phyloP scores from a whole-genome alignment of 2,329 filamentous ascomycete genomes.

The Fusarium abutilonis region DNA sequence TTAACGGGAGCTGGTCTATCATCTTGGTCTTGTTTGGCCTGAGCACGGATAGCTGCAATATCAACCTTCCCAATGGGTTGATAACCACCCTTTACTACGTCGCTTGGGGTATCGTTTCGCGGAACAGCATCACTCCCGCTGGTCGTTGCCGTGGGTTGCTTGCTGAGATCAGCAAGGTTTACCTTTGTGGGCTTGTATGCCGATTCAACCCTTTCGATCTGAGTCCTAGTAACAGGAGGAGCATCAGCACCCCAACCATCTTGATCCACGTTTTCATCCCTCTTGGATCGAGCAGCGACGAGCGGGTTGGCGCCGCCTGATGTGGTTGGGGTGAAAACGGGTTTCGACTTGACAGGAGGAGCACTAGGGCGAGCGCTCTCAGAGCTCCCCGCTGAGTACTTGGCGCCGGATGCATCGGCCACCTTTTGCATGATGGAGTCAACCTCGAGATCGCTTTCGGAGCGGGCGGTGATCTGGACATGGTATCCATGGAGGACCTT shows the following conservation, averaged over 20 bases:
- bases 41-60: constrained; percentile 86
- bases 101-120: constrained; percentile 58
- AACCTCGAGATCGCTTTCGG: constrained; percentile 86
- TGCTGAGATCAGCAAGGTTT: constrained; percentile 85
- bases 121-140: constrained; percentile 61
- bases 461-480: constrained; percentile 95
- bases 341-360: constrained; percentile 82
- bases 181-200: constrained; percentile 97
- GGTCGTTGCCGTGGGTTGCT: constrained; percentile 75
- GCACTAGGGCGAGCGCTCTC: constrained; percentile 62
- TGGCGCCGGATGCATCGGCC: constrained; percentile 90
- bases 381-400: constrained; percentile 80
- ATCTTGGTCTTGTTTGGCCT: constrained; percentile 74
- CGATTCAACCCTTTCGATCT: constrained; percentile 90
- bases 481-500: constrained; percentile 97
- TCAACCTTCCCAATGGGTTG: constrained; percentile 98
- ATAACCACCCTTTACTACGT: constrained; percentile 86
- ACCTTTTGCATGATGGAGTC: constrained; percentile 93
- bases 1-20: constrained; percentile 87
- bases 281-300: constrained; percentile 70
- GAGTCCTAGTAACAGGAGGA: constrained; percentile 84
- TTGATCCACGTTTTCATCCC: constrained; percentile 70
- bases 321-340: constrained; percentile 84
- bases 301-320: constrained; percentile 70
- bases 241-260: constrained; percentile 97